Base-by-base conservation (phyloP, 352 stramenopile species). In the Thraustochytrium striatum region DNA sequence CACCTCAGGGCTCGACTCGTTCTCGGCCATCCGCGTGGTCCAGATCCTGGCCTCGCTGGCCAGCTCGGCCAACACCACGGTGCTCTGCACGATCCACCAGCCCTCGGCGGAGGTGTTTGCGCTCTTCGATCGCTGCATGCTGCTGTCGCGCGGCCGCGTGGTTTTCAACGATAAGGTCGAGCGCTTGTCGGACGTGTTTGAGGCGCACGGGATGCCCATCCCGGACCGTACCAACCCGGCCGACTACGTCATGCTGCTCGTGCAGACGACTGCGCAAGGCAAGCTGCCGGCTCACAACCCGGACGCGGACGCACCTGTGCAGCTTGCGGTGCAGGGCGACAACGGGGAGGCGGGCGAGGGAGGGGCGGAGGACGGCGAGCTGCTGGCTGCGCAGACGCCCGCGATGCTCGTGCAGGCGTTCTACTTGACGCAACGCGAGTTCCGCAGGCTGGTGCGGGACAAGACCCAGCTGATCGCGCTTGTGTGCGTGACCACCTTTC, bases 1-100 rank as follows among this genome's bases (percentile, higher is more conserved):
- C 1, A 96, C 88, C 21, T 91, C 84, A 61, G 92, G 92, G 3
- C 82, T 96, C 13, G 91, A 95, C 82, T 92, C 87, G 28, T 91
- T 87, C 8, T 91, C 88, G n/a, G 90, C 91, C 0, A 88, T 93
- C 82, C 87, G 84, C 9, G 87, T 95, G 25, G 84, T 94, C n/a
- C 84, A 91, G 59, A 82, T 92, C 3, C 82, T 95, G 32, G 90
- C 91, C 65, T 87, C 88, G 35, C 83, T 95, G 28, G 36, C n/a
- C n/a, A 89, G 90, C 30, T 81, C 82, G 39, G 87, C 90, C 53
- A 88, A 87, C 5, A 88, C 89, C 50, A 91, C 92, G 50, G 87
- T 94, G n/a, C 72, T 95, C 38, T 88, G 88, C 57, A 87, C 86
- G 50, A 90, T 90, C 62, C 86, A 90, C 75, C 86, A 90, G 79